A percentile compares a stretch with the other conserved stretches of the same genome.
These are phyloP conservation scores for Plectosphaerella cucumerina DNA, from an alignment of 2,329 filamentous ascomycete species.

Conservation along the genomic window DNA sequence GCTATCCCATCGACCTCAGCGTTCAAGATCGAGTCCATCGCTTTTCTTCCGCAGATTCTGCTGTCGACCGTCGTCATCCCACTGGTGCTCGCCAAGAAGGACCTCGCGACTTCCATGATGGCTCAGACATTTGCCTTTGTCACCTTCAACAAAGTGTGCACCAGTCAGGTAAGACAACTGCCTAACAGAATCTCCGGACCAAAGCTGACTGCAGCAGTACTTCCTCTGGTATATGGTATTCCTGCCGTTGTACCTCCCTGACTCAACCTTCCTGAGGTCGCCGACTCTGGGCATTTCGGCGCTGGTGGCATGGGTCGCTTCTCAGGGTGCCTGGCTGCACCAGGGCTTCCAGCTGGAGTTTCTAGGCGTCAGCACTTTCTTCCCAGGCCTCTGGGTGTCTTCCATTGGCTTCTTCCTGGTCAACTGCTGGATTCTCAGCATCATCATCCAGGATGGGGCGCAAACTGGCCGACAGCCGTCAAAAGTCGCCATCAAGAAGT, in stretches of 20 bases:
- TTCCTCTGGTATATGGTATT: conserved; percentile 98
- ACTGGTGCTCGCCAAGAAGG: conserved; percentile 71
- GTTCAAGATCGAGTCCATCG: conserved; percentile 66
- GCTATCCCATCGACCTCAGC: conserved; percentile 42
- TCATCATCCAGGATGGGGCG: conserved; percentile 67
- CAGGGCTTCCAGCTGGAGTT: conserved; percentile 76
- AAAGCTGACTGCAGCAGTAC: conserved; percentile 58
- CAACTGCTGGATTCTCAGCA: conserved; percentile 82
- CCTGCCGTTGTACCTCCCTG: conserved; percentile 83
- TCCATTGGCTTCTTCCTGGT: conserved; percentile 76
- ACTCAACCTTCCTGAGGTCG: conserved; percentile 64
- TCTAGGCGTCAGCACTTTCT: conserved; percentile 75
- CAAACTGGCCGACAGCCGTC: neutral
- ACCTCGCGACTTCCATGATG: conserved; percentile 80
- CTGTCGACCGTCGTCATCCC: conserved; percentile 76
- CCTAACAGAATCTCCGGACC: conserved; percentile 16
- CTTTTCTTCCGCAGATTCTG: conserved; percentile 83
- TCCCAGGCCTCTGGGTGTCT: conserved; percentile 75
- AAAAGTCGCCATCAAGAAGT: neutral
- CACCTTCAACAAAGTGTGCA: conserved; percentile 98
- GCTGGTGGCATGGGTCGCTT: conserved; percentile 66
- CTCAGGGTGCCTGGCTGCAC: conserved; percentile 73
- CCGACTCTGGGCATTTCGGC: conserved; percentile 61
- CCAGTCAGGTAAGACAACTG: conserved; percentile 79
- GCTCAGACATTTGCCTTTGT: conserved; percentile 97